Conservation (phyloP, 331 rosid genomes). For the Rosa hybrid region DNA sequence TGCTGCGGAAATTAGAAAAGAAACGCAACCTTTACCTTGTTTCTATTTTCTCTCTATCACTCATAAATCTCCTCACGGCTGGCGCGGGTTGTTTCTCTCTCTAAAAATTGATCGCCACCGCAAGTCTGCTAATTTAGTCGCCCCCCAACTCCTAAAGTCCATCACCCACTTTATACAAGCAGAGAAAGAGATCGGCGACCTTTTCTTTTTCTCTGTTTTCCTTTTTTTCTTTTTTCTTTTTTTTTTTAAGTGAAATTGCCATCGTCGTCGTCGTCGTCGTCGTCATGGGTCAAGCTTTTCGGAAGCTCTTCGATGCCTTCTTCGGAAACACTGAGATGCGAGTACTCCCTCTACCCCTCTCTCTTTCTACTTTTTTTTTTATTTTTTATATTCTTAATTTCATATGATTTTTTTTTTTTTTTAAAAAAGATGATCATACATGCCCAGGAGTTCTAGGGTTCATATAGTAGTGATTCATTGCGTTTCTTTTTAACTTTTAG, state of each 20-base stretch:
- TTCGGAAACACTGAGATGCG: slow-evolving; percentile 73
- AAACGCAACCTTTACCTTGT: slow-evolving; percentile 12
- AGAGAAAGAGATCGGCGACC: background rate
- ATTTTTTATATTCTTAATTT: background rate
- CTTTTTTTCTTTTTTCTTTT: background rate
- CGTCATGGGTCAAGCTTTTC: slow-evolving; percentile 63
- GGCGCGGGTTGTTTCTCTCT: background rate
- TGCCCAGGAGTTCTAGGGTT: slow-evolving; percentile 3
- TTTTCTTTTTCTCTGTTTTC: background rate
- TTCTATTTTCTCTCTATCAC: slow-evolving; percentile 3
- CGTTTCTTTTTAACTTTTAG: background rate
- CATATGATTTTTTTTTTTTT: background rate
- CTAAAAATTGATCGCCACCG: slow-evolving; percentile 1
- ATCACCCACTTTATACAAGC: background rate
- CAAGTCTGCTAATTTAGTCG: background rate
- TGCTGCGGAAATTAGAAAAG: background rate
- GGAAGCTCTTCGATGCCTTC: slow-evolving; percentile 65
- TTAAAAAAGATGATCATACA: background rate
- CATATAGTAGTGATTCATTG: background rate
- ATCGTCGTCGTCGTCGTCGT: background rate
- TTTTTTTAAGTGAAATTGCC: background rate
- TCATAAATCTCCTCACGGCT: background rate
- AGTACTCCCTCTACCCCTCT: slow-evolving; percentile 30
- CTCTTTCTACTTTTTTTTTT: background rate
- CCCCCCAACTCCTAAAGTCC: background rate